Percentiles rank a stretch among this genome's conserved stretches.
Conservation (phyloP, 805 yeast species). For the Torulaspora franciscae region DNA sequence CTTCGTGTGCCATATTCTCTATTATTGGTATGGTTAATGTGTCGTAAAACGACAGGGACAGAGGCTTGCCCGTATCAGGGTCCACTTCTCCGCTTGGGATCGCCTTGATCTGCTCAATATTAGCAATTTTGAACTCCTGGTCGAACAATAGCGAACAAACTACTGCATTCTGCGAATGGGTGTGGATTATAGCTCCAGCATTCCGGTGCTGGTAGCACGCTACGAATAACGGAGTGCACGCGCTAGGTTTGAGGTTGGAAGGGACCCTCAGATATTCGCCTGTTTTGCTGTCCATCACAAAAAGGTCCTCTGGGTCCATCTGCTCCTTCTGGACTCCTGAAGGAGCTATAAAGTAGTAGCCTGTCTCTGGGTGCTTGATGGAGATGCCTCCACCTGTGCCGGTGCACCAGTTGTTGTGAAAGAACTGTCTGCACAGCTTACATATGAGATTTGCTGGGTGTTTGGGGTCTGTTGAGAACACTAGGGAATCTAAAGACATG, state of each 20-base stretch:
- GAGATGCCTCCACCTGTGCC: constrained; percentile 97
- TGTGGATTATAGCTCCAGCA: constrained; percentile 92
- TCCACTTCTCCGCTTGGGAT: constrained; percentile 63
- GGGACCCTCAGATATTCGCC: constrained; percentile 58
- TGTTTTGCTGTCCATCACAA: constrained; percentile 55
- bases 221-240: constrained; percentile 85
- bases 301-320: constrained; percentile 75
- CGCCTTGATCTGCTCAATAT: constrained; percentile 91
- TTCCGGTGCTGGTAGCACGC: constrained; percentile 61
- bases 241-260: constrained; percentile 70
- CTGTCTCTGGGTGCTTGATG: constrained; percentile 44
- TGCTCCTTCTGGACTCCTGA: constrained; percentile 95
- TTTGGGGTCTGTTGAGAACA: constrained; percentile 43
- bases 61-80: constrained; percentile 38
- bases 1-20: constrained; percentile 86
- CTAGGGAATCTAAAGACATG: constrained; percentile 23
- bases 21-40: constrained; percentile 82
- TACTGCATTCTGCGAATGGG: constrained; percentile 88
- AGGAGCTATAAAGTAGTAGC: constrained; percentile 73
- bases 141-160: constrained; percentile 67
- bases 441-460: constrained; percentile 87
- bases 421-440: constrained; percentile 71
- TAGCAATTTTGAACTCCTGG: constrained; percentile 66
- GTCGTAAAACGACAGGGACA: constrained; percentile 67
- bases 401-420: constrained; percentile 82